phyloP scores from a whole-genome alignment of 2,329 filamentous ascomycete genomes.

The Calonectria ilicicola region DNA sequence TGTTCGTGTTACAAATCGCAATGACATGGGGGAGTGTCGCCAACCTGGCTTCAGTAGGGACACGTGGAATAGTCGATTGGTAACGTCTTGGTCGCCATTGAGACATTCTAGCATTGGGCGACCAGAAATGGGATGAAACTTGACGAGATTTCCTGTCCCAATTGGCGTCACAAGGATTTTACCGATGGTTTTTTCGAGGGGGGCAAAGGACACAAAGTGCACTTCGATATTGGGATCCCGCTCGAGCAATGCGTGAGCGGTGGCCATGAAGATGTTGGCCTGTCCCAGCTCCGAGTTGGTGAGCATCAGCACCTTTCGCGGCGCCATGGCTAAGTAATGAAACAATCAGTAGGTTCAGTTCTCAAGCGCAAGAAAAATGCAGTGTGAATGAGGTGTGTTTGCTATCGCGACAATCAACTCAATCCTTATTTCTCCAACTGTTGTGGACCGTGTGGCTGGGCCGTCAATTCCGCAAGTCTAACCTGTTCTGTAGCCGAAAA shows the following conservation, averaged over 20 bases:
- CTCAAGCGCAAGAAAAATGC: not conserved
- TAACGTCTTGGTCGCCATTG: not conserved
- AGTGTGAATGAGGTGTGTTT: not conserved
- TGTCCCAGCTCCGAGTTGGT: not conserved
- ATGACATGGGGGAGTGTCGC: not conserved
- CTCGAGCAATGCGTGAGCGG: not conserved
- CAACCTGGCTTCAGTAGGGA: not conserved
- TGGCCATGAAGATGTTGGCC: not conserved
- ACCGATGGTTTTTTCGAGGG: not conserved
- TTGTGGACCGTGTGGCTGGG: not conserved
- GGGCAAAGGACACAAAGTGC: not conserved
- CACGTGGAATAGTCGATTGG: not conserved
- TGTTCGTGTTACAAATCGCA: not conserved
- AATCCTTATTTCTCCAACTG: not conserved
- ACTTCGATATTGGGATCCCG: not conserved
- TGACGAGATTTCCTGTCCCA: not conserved
- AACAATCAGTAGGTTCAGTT: not conserved
- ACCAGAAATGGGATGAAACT: not conserved
- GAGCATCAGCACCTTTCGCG: not conserved
- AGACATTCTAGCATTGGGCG: not conserved
- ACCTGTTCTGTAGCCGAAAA: not conserved
- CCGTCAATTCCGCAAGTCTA: not conserved
- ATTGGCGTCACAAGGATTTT: not conserved
- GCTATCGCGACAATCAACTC: not conserved
- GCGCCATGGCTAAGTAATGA: not conserved